Evolutionary conservation across 140 eudicot genomes (phyloP), one percentile per base, ranked within the genome.

Genomic region (Oenanthe javanica): DNA sequence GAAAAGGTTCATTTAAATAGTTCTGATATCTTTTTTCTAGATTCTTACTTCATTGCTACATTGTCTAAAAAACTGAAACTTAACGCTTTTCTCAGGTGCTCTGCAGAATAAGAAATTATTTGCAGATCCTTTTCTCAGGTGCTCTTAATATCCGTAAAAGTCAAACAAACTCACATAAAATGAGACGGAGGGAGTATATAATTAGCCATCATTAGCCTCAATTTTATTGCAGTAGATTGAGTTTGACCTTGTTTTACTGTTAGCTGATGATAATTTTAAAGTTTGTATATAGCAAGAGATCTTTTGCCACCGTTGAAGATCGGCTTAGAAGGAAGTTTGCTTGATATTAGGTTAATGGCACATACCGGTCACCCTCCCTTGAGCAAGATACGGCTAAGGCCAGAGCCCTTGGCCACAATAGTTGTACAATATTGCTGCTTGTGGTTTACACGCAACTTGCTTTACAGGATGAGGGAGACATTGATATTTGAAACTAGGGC

Each of bases 61-160:
- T 19, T 5, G 42, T 6, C 71, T 43, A 50, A 49, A 10, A 14
- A 46, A 27, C 69, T 51, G 72, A 38, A 74, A 23, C 10, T 75
- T 59, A 18, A 27, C 66, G 74, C 64, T 75, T 42, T 48, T 76
- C 46, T 82, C 90, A 95, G 99, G 99, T 96, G 76, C 96, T 96
- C 42, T 83, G 89, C 81, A 96, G 89, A 84, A 93, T 96, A 55
- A 87, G 98, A 77, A 96, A 86, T 79, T 96, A 96, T 82, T 77
- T 96, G 81, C 97, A 93, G 88, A 89, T 93, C 81, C 93, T 96
- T 84, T 98, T 98, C 74, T 83, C 36, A 31, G 36, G 36, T 31
- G 36, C 36, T 31, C 36, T 31, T 31, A 31, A 31, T 31, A 31
- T 31, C 36, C 36, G 36, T 31, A 1, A 31, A 31, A 31, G 36